Evolutionary conservation across 352 stramenopile genomes (phyloP).

Genomic region (Phytophthora palmivora): DNA sequence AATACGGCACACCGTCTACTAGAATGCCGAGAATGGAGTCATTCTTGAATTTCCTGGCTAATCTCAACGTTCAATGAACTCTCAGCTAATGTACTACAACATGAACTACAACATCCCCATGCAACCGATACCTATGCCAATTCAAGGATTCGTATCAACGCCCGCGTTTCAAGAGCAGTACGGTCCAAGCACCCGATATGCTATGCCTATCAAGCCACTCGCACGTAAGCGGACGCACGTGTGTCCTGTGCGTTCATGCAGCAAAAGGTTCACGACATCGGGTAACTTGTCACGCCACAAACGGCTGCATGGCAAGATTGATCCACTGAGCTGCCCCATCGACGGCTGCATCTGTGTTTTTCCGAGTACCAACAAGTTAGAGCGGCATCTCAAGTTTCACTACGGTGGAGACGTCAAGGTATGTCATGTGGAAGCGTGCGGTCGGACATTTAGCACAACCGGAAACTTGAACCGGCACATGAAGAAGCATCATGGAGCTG

Average conservation of each 20-base stretch:
- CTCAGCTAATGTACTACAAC: constrained; percentile 15
- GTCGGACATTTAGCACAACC: constrained; percentile 53
- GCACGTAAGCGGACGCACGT: constrained; percentile 43
- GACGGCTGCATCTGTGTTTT: constrained; percentile 41
- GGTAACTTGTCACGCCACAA: constrained; percentile 61
- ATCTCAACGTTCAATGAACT: constrained; percentile 6
- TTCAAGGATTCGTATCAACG: constrained; percentile 4
- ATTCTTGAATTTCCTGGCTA: constrained; percentile 19
- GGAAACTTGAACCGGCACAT: constrained; percentile 53
- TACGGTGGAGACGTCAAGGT: constrained; percentile 48
- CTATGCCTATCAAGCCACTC: constrained; percentile 36
- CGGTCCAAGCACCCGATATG: constrained; percentile 8
- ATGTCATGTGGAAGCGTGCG: constrained; percentile 40
- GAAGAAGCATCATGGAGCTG: constrained; percentile 42
- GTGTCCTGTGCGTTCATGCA: constrained; percentile 44
- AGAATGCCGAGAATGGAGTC: constrained; percentile 1
- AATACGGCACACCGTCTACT: background rate
- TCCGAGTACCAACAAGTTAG: constrained; percentile 40
- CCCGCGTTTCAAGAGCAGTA: constrained; percentile 10
- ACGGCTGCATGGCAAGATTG: constrained; percentile 47
- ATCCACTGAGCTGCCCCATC: constrained; percentile 37
- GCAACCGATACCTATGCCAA: constrained; percentile 6
- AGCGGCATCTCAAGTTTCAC: constrained; percentile 58
- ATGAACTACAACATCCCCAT: constrained; percentile 21
- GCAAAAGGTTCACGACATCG: constrained; percentile 60